phyloP scores from a whole-genome alignment of 2,329 filamentous ascomycete genomes.

The Talaromyces albobiverticillius region DNA sequence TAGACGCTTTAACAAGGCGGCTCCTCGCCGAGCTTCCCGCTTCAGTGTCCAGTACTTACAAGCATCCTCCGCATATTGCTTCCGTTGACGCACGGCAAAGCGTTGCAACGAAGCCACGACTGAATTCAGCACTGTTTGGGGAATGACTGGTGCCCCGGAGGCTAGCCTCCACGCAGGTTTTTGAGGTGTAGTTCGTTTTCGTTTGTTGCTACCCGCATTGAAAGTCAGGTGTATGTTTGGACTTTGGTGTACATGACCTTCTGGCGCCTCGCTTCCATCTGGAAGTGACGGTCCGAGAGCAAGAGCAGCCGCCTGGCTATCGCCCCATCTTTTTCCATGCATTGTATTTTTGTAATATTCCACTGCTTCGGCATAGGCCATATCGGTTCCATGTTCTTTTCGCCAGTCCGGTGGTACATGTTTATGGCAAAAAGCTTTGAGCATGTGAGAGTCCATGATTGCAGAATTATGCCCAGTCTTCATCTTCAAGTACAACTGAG shows the following conservation, averaged over 20 bases:
- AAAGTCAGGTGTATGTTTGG: slow-evolving; percentile 51
- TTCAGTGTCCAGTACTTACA: slow-evolving; percentile 99
- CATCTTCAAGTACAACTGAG: slow-evolving; percentile 90
- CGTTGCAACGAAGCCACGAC: slow-evolving; percentile 80
- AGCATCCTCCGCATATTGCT: slow-evolving; percentile 87
- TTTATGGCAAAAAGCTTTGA: slow-evolving; percentile 95
- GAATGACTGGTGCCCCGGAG: slow-evolving; percentile 91
- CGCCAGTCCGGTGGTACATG: slow-evolving; percentile 89
- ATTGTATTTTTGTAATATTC: slow-evolving; percentile 87
- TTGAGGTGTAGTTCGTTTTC: slow-evolving; percentile 50
- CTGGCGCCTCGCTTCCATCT: slow-evolving; percentile 48
- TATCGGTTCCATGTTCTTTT: slow-evolving; percentile 77
- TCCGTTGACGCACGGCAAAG: slow-evolving; percentile 81
- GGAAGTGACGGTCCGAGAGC: slow-evolving; percentile 70
- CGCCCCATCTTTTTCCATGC: slow-evolving; percentile 86
- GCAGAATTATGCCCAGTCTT: slow-evolving; percentile 81
- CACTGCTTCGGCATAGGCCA: slow-evolving; percentile 77
- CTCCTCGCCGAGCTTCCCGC: slow-evolving; percentile 85
- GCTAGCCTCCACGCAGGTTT: slow-evolving; percentile 87
- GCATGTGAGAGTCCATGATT: slow-evolving; percentile 73
- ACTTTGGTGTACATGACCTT: slow-evolving; percentile 39
- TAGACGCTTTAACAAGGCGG: slow-evolving; percentile 85
- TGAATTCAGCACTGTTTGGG: slow-evolving; percentile 78
- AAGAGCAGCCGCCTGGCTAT: slow-evolving; percentile 79
- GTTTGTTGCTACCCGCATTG: slow-evolving; percentile 57